A percentile compares a stretch with the other conserved stretches of the same genome.
Conservation (phyloP, 2,329 filamentous ascomycete species). For the Tolypocladium inflatum region DNA sequence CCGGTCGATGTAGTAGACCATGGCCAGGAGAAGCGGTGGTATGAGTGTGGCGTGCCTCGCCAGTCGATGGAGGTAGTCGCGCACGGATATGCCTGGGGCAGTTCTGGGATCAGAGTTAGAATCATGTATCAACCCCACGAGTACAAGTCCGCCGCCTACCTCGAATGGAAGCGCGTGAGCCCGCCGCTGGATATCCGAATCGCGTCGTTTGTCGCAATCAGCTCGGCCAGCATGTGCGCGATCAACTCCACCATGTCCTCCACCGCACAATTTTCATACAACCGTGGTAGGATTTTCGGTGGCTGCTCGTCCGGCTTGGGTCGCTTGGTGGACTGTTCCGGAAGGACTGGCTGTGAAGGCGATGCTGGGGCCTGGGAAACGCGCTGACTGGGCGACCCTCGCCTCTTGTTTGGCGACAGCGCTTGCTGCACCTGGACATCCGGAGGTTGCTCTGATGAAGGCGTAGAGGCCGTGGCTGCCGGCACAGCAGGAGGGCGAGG, state of each 20-base stretch:
- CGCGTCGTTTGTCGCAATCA: slow-evolving; percentile 91
- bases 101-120: slow-evolving; percentile 20
- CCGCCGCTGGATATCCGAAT: slow-evolving; percentile 64
- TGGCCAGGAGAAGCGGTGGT: slow-evolving; percentile 88
- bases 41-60: slow-evolving; percentile 91
- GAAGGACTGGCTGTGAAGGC: not conserved
- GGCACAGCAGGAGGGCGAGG: not conserved
- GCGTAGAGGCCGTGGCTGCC: not conserved
- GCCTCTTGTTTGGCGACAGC: slow-evolving; percentile 23
- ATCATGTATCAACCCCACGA: not conserved
- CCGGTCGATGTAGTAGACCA: slow-evolving; percentile 98
- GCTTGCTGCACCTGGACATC: not conserved
- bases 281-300: slow-evolving; percentile 53
- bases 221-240: slow-evolving; percentile 88
- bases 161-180: slow-evolving; percentile 89
- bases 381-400: slow-evolving; percentile 13
- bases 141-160: slow-evolving; percentile 37
- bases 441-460: not conserved
- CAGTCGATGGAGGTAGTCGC: slow-evolving; percentile 85
- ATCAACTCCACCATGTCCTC: slow-evolving; percentile 87
- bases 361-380: not conserved
- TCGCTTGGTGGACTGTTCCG: slow-evolving; percentile 32
- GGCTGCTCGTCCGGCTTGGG: slow-evolving; percentile 38
- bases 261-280: slow-evolving; percentile 73
- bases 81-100: slow-evolving; percentile 83